Percentiles rank a stretch among this genome's conserved stretches.
Evolutionary conservation across 2,329 filamentous ascomycete genomes (phyloP).

Genomic region (Tolypocladium nubicola): DNA sequence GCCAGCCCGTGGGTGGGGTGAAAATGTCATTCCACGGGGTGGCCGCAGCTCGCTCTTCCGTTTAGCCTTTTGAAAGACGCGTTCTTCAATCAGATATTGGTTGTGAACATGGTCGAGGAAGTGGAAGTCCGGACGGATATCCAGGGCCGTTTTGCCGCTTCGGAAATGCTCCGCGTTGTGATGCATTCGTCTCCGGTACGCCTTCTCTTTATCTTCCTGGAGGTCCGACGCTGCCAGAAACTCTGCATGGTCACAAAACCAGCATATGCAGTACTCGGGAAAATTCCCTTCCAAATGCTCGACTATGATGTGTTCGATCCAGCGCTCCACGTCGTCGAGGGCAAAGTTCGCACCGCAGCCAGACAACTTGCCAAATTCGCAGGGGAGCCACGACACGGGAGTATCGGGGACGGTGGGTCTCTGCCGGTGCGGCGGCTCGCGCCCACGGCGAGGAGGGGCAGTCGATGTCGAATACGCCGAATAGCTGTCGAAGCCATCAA

Average conservation of each 20-base stretch:
- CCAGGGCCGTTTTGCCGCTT: slow-evolving; percentile 8
- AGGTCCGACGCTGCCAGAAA: slow-evolving; percentile 16
- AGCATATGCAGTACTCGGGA: slow-evolving; percentile 31
- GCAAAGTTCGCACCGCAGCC: slow-evolving; percentile 27
- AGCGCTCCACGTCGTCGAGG: slow-evolving; percentile 24
- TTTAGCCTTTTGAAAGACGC: slow-evolving; percentile 10
- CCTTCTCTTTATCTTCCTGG: slow-evolving; percentile 4
- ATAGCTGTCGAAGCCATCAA: slow-evolving; percentile 4
- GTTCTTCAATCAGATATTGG: slow-evolving; percentile 15
- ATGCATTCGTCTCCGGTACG: slow-evolving; percentile 31
- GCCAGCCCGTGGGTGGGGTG: background rate
- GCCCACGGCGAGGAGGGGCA: slow-evolving; percentile 10
- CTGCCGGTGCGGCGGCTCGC: slow-evolving; percentile 5
- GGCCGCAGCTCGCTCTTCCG: slow-evolving; percentile 8
- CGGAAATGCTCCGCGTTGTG: slow-evolving; percentile 38
- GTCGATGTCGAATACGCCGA: slow-evolving; percentile 12
- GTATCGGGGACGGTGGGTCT: slow-evolving; percentile 4
- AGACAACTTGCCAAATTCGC: slow-evolving; percentile 30
- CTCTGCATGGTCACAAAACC: slow-evolving; percentile 33
- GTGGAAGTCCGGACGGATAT: slow-evolving; percentile 28
- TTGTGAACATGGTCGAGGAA: slow-evolving; percentile 26
- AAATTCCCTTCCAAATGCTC: slow-evolving; percentile 24
- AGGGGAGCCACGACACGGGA: slow-evolving; percentile 21
- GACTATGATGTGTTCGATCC: slow-evolving; percentile 34
- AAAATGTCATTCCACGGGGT: background rate